Evolutionary conservation across 441 rosid genomes (phyloP), one percentile per base, ranked within the genome.

Genomic region (Metrosideros polymorpha): DNA sequence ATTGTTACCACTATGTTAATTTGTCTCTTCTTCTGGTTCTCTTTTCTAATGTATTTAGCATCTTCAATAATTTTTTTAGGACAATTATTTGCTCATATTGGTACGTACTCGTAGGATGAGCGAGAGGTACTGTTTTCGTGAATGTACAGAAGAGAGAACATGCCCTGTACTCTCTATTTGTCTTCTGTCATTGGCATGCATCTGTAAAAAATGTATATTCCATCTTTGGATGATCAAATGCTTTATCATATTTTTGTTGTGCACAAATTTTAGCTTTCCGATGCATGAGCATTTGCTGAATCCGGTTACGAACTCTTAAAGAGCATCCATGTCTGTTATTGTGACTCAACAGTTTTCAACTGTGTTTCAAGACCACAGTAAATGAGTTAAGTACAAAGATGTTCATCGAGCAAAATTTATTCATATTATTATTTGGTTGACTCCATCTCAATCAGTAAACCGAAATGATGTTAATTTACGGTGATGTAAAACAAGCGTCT

Each of bases 51-150:
- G 45, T 57, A 30, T 61, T 55, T 57, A 61, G 42, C 82, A 87
- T 86, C n/a, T 77, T 71, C 86, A 56, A 89, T 66, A 59, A 82
- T 85, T 89, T 54, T 86, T 87, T 84, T 76, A 56, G 86, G 82
- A 84, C 84, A 51, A 35, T 56, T 29, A 61, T 84, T 55, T 87
- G 88, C 88, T 63, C 84, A 13, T 82, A 56, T 76, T 82, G 43
- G 82, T 84, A 88, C 53, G 82, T 86, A 45, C 84, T 43, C 51
- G 39, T 82, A 59, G 87, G 88, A 56, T 84, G 82, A 85, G 77
- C 57, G 42, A 50, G 54, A 61, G 87, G 86, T 71, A 71, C 79
- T 71, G 49, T 71, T 71, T 71, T 39, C 45, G 43, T 47, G 39
- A 22, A 71, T 71, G 79, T 71, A 71, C 47, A 71, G 79, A 10